These are phyloP conservation scores for Beauveria sp. DNA, from an alignment of 2,329 filamentous ascomycete genomes.

Conservation along the genomic window DNA sequence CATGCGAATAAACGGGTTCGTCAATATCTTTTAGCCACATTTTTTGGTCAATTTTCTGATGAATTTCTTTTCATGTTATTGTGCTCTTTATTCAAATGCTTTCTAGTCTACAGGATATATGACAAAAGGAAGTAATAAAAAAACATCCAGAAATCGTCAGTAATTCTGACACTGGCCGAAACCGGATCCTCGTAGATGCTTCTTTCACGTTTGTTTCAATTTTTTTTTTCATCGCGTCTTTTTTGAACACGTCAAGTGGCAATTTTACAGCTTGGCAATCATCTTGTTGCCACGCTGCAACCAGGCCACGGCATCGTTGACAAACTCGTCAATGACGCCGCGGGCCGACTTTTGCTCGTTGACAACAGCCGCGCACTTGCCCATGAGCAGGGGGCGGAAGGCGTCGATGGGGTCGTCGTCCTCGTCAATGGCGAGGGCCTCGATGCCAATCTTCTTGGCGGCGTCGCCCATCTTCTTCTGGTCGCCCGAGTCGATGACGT, in stretches of 20 bases:
- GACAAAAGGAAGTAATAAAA: conserved; percentile 12
- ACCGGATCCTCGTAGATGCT: neutral
- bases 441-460: conserved; percentile 51
- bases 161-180: neutral
- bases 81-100: conserved; percentile 12
- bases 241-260: neutral
- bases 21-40: too few species aligned
- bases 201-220: conserved; percentile 2
- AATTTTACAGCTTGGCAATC: conserved; percentile 62
- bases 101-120: conserved; percentile 18
- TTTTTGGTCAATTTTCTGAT: neutral
- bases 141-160: conserved; percentile 18
- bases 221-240: neutral
- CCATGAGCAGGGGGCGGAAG: conserved; percentile 88
- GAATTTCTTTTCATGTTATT: neutral
- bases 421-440: conserved; percentile 57
- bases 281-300: conserved; percentile 61
- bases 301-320: conserved; percentile 67
- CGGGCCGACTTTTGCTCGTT: conserved; percentile 89
- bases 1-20: too few species aligned
- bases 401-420: conserved; percentile 87
- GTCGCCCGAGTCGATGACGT: conserved; percentile 51
- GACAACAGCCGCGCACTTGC: conserved; percentile 88
- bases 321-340: conserved; percentile 89
- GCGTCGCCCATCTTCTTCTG: conserved; percentile 45